A percentile compares a stretch with the other conserved stretches of the same genome.
phyloP scores from a whole-genome alignment of 2,329 filamentous ascomycete species.

The Cladosporium sp. region DNA sequence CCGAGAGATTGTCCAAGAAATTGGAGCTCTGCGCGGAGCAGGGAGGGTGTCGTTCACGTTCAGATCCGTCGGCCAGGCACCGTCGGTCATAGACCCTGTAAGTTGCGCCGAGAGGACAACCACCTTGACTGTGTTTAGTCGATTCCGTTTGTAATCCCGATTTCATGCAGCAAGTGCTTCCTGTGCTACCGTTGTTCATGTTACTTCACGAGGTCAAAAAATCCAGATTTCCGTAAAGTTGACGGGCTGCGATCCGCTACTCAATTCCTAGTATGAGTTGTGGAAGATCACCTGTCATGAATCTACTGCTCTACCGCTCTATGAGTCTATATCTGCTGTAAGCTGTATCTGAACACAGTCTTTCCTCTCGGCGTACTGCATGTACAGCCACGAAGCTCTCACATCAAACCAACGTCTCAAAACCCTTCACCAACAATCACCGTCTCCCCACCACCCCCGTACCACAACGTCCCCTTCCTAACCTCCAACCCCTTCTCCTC shows the following conservation, averaged over 20 bases:
- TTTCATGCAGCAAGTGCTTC: constrained; percentile 13
- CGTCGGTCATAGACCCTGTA: not conserved
- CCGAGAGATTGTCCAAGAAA: not conserved
- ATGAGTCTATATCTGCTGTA: not conserved
- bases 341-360: no score
- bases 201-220: no score
- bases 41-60: not conserved
- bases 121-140: not conserved
- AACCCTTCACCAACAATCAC: constrained; percentile 57
- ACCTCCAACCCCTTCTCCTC: constrained; percentile 79
- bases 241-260: not conserved
- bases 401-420: constrained; percentile 26
- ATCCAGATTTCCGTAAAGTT: no score
- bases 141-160: constrained; percentile 17
- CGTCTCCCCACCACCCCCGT: constrained; percentile 74
- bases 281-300: not conserved
- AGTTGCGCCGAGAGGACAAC: no score
- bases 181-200: not conserved
- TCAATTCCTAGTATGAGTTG: not conserved
- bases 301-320: not conserved
- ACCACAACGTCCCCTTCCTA: constrained; percentile 78
- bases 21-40: not conserved
- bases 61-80: not conserved
- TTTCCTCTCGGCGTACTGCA: no score
- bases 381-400: constrained; percentile 11